Evolutionary conservation across 2,329 filamentous ascomycete genomes (phyloP).

Genomic region (Aspergillus thermomutatus): DNA sequence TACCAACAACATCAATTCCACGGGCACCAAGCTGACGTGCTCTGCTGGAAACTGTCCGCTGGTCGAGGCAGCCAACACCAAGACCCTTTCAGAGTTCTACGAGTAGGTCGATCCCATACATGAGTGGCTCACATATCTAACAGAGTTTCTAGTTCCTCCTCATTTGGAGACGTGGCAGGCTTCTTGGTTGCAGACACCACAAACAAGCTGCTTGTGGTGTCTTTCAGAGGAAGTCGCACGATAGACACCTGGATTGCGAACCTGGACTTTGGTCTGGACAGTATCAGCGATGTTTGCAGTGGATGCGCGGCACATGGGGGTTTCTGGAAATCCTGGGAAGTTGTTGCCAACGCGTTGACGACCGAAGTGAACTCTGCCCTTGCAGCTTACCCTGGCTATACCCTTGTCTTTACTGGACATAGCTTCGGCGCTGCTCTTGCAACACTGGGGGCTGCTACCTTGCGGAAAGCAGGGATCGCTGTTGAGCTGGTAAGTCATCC

Average conservation of each 20-base stretch:
- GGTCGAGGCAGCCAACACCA: slow-evolving; percentile 47
- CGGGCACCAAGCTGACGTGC: slow-evolving; percentile 45
- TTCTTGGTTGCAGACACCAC: slow-evolving; percentile 47
- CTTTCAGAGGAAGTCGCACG: slow-evolving; percentile 34
- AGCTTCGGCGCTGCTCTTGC: slow-evolving; percentile 53
- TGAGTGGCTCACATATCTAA: neutral
- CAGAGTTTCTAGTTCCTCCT: neutral
- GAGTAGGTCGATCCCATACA: slow-evolving; percentile 35
- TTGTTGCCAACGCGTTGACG: slow-evolving; percentile 36
- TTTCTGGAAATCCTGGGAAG: slow-evolving; percentile 48
- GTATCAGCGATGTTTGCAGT: slow-evolving; percentile 40
- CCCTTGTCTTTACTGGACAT: slow-evolving; percentile 48
- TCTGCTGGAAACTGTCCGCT: slow-evolving; percentile 45
- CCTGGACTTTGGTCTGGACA: slow-evolving; percentile 22
- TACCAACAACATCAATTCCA: slow-evolving; percentile 44
- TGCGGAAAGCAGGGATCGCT: slow-evolving; percentile 41
- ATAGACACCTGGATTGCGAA: slow-evolving; percentile 34
- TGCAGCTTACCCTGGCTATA: slow-evolving; percentile 37
- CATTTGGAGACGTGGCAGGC: slow-evolving; percentile 43
- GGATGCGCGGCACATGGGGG: slow-evolving; percentile 45
- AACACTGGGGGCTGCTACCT: slow-evolving; percentile 43
- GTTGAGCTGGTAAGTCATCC: slow-evolving; percentile 42
- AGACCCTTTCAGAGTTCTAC: slow-evolving; percentile 47
- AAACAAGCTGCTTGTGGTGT: slow-evolving; percentile 35
- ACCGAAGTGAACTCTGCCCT: slow-evolving; percentile 32